Evolutionary conservation across 2,329 filamentous ascomycete genomes (phyloP), one percentile per base, ranked within the genome.

Genomic region (Blastomyces emzantsi): DNA sequence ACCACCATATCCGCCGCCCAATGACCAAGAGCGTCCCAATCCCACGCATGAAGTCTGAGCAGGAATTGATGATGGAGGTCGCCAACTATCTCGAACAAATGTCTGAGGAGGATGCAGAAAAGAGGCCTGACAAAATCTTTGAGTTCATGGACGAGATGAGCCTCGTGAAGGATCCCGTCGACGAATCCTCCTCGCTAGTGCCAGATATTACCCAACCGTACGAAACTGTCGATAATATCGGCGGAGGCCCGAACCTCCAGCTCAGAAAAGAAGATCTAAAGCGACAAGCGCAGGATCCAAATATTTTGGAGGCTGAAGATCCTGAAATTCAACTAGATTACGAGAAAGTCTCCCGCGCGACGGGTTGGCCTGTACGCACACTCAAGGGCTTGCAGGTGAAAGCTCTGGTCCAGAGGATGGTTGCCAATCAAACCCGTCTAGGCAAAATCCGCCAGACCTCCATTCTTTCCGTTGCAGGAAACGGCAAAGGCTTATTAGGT

Each of bases 381-480:
- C 78, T 88, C 61, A 70, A 71, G 30, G 70, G 69, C 1, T 76
- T 96, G 64, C 81, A 84, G 64, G 79, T 84, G 67, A 96, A 95
- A 82, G 81, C 83, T 58, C 78, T 99, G 57, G 89, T 96, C 57
- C 73, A 73, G 4, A 90, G 93, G 72, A 77, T 78, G 51, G 94
- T 99, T 64, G 81, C 85, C 68, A 97, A 99, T 78, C 93, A 97
- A 82, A 97, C 94, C 28, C 90, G 93, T 80, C 86, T 99, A 77
- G 94, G 94, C 74, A 99, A 97, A 82, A 88, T 99, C 65, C 83
- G 83, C 69, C 90, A 88, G 75, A 71, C 82, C 51, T 95, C 93
- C 71, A 82, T 86, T 70, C 79, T 97, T 66, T 87, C 87, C 51
- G 87, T 97, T 69, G 92, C 92, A 6, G 94, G 94, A 61, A 96